Evolutionary conservation across 768 basidiomycete genomes (phyloP).

Genomic region (Auriscalpium vulgare): DNA sequence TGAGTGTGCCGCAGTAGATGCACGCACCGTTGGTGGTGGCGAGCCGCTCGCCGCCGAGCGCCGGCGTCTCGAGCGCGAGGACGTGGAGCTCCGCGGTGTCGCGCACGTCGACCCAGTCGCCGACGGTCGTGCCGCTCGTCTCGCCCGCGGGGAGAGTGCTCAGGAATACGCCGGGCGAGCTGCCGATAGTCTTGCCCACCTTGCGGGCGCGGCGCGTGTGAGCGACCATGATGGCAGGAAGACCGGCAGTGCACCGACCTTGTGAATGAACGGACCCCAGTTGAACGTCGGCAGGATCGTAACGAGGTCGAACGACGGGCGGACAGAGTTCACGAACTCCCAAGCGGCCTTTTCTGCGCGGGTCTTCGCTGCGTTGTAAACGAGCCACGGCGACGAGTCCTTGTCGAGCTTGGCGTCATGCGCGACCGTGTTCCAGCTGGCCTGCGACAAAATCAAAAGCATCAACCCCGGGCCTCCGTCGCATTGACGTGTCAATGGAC

Average conservation of each 20-base stretch:
- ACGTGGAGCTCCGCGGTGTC: no score
- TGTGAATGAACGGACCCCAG: background rate
- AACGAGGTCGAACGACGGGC: background rate
- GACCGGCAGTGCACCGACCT: background rate
- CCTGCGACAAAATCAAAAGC: background rate
- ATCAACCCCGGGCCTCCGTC: background rate
- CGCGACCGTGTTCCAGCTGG: conserved; percentile 28
- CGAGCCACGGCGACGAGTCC: conserved; percentile 19
- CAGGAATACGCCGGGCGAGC: background rate
- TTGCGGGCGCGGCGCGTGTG: background rate
- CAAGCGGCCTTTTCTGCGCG: conserved; percentile 23
- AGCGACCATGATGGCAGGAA: background rate
- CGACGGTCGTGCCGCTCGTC: background rate
- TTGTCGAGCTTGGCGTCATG: no score
- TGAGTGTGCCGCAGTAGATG: background rate
- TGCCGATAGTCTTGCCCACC: background rate
- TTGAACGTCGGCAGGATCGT: background rate
- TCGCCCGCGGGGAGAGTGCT: background rate
- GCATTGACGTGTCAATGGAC: background rate
- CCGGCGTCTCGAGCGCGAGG: no score
- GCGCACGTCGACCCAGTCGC: no score
- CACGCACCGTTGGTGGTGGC: background rate
- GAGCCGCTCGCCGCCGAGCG: background rate
- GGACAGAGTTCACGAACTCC: background rate
- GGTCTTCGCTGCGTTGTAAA: conserved; percentile 27